These are phyloP conservation scores for Pholiota microspora DNA, from an alignment of 768 basidiomycete genomes.

Conservation along the genomic window DNA sequence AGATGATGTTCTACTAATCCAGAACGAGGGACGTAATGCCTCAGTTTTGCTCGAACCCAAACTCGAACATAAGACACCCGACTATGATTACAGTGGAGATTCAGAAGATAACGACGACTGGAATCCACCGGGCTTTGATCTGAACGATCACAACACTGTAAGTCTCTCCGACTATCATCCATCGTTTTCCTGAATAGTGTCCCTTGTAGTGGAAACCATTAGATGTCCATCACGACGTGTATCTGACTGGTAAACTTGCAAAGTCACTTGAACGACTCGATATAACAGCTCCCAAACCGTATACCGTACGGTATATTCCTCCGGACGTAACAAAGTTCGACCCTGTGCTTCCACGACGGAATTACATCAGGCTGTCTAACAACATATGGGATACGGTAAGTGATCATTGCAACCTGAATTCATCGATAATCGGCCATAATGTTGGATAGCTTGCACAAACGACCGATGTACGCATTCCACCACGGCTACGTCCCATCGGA, in stretches of 20 bases:
- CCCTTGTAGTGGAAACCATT: conserved; percentile 15
- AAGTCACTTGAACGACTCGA: conserved; percentile 5
- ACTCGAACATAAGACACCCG: neutral
- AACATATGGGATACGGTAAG: conserved; percentile 20
- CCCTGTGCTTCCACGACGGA: neutral
- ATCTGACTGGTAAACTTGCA: conserved; percentile 3
- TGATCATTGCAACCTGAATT: too few species aligned
- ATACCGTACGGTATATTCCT: neutral
- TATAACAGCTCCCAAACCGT: neutral
- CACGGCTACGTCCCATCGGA: conserved; percentile 3
- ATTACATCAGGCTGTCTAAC: neutral
- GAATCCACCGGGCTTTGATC: conserved; percentile 23
- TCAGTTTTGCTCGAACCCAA: neutral
- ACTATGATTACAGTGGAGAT: too few species aligned
- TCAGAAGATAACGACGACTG: conserved; percentile 20
- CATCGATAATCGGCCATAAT: too few species aligned
- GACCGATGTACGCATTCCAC: conserved; percentile 12
- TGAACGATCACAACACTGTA: conserved; percentile 24
- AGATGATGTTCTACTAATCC: neutral
- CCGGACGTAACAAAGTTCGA: conserved; percentile 14
- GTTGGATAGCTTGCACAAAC: conserved; percentile 10
- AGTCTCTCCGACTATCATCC: neutral
- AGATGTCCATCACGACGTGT: conserved; percentile 6
- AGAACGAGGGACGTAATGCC: neutral
- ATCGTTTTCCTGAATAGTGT: neutral